A percentile compares a stretch with the other conserved stretches of the same genome.
These are phyloP conservation scores for Globisporangium barbulae DNA, from an alignment of 352 stramenopile species.

Conservation along the genomic window DNA sequence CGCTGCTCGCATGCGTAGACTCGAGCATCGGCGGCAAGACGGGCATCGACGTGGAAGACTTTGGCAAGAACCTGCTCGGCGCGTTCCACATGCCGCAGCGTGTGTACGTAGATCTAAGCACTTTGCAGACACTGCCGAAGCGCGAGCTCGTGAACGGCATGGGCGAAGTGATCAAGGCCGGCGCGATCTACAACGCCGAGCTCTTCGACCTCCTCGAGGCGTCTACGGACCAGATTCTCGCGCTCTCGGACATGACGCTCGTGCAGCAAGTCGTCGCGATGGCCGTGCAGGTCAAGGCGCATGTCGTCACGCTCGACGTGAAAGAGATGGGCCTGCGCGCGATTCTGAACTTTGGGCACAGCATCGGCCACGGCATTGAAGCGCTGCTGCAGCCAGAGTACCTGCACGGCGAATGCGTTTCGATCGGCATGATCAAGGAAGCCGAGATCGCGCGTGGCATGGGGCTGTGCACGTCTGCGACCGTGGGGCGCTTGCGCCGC, in stretches of 20 bases:
- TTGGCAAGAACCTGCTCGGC: conserved; percentile 97
- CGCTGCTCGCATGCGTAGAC: conserved; percentile 98
- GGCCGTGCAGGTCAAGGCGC: conserved; percentile 92
- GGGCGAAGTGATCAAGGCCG: conserved; percentile 98
- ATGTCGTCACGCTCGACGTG: conserved; percentile 94
- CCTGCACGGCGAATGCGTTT: conserved; percentile 96
- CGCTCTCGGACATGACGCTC: conserved; percentile 57
- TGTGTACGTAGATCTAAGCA: conserved; percentile 95
- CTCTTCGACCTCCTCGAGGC: conserved; percentile 95
- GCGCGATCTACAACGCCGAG: conserved; percentile 92
- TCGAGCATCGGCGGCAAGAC: conserved; percentile 98
- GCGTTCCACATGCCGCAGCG: conserved; percentile 98
- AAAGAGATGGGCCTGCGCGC: conserved; percentile 94
- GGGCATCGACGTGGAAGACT: conserved; percentile 93
- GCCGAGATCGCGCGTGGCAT: conserved; percentile 89
- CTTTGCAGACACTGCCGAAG: conserved; percentile 93
- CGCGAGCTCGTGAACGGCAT: conserved; percentile 95
- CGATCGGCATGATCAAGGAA: conserved; percentile 97
- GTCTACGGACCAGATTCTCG: conserved; percentile 81
- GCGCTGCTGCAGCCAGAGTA: conserved; percentile 94
- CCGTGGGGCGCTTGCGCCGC: conserved; percentile 62
- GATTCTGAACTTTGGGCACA: conserved; percentile 99
- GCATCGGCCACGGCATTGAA: conserved; percentile 98
- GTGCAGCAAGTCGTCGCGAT: conserved; percentile 64
- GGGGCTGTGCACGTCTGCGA: conserved; percentile 66